A percentile compares a stretch with the other conserved stretches of the same genome.
These are phyloP conservation scores for Leccinum rimulosum DNA, from an alignment of 768 basidiomycete genomes.

Conservation along the genomic window DNA sequence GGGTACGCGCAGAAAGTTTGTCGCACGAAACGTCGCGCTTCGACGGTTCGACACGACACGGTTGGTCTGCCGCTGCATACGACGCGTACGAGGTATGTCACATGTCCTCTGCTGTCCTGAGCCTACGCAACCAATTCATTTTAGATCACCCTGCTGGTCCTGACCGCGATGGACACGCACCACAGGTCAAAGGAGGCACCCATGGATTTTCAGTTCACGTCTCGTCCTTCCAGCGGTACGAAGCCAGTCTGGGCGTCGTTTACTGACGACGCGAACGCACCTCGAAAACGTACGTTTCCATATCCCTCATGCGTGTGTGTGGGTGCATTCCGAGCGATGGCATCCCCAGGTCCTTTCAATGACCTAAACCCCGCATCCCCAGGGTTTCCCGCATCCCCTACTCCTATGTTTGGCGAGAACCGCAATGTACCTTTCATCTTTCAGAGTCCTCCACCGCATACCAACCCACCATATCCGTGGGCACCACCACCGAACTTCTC, in stretches of 20 bases:
- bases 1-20: constrained; percentile 13
- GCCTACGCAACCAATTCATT: not conserved
- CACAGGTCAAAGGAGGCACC: constrained; percentile 73
- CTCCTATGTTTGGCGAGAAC: constrained; percentile 63
- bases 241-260: constrained; percentile 57
- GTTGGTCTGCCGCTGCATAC: not conserved
- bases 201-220: constrained; percentile 88
- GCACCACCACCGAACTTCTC: constrained; percentile 61
- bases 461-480: constrained; percentile 55
- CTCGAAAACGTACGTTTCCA: constrained; percentile 65
- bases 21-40: constrained; percentile 11
- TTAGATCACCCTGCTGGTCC: not conserved
- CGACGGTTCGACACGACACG: constrained; percentile 11
- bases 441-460: constrained; percentile 47
- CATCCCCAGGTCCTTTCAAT: constrained; percentile 41
- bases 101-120: not conserved
- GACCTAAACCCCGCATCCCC: constrained; percentile 40
- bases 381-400: constrained; percentile 35
- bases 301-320: constrained; percentile 20
- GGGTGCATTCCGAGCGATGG: constrained; percentile 22
- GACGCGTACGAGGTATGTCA: constrained; percentile 18
- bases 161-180: constrained; percentile 24
- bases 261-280: constrained; percentile 47
- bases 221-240: constrained; percentile 49
- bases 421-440: constrained; percentile 75